These are phyloP conservation scores for Eragrostis curvula DNA, from an alignment of 176 grass and related monocot genomes.

Conservation along the genomic window DNA sequence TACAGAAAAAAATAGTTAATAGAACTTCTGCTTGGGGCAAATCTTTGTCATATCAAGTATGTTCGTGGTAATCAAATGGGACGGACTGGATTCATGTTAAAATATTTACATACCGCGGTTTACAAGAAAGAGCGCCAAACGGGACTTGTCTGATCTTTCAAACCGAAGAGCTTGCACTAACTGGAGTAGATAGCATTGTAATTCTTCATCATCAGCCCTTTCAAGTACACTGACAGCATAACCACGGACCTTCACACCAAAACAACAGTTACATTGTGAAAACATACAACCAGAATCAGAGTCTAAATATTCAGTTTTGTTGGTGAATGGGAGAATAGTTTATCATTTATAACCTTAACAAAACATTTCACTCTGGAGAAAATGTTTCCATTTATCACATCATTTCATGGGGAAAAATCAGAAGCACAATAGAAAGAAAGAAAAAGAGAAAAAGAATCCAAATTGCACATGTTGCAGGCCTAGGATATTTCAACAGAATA, in stretches of 20 bases:
- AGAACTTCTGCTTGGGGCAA: neutral
- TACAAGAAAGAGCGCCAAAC: slow-evolving; percentile 86
- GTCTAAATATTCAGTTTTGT: neutral
- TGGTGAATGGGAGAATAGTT: neutral
- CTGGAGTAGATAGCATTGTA: slow-evolving; percentile 97
- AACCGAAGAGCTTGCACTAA: slow-evolving; percentile 98
- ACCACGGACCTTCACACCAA: slow-evolving; percentile 73
- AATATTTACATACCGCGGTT: slow-evolving; percentile 70
- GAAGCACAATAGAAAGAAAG: neutral
- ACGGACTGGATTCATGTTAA: slow-evolving; percentile 14
- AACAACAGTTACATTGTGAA: slow-evolving; percentile 21
- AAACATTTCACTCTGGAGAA: neutral
- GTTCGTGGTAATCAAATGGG: neutral
- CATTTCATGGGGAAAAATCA: neutral
- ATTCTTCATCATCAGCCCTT: slow-evolving; percentile 95
- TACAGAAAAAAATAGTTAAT: neutral
- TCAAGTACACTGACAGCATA: slow-evolving; percentile 95
- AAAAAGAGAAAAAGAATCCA: neutral
- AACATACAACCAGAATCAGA: neutral
- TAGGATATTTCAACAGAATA: slow-evolving; percentile 7
- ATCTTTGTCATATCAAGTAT: slow-evolving; percentile 6
- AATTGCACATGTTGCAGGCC: neutral
- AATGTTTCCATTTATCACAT: neutral
- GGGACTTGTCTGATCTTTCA: slow-evolving; percentile 96
- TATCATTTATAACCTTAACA: slow-evolving; percentile 6